Evolutionary conservation across 371 early-diverging fungal genomes (phyloP).

Genomic region (Mortierella sp.): DNA sequence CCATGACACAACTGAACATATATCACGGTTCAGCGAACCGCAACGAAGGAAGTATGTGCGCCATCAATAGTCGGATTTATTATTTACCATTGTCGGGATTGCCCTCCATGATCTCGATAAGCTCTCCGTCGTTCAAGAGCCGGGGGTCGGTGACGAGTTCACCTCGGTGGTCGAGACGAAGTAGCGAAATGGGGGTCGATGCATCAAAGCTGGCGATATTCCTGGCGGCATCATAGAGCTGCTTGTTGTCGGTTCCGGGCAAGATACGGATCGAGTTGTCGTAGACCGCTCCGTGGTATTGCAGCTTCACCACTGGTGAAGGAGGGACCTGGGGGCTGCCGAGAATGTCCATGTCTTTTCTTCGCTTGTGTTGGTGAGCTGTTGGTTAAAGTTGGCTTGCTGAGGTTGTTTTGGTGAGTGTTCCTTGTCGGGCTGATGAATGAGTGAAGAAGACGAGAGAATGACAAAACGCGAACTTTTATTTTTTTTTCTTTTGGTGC

Average conservation of each 20-base stretch:
- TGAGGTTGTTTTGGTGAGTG: not conserved
- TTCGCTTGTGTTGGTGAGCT: not conserved
- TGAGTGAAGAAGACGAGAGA: not conserved
- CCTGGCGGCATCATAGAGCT: constrained; percentile 34
- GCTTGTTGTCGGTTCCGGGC: constrained; percentile 18
- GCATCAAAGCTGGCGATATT: constrained; percentile 36
- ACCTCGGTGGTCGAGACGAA: constrained; percentile 41
- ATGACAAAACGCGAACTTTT: not conserved
- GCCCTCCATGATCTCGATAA: constrained; percentile 52
- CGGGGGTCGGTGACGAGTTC: constrained; percentile 39
- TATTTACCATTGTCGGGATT: constrained; percentile 33
- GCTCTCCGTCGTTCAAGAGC: constrained; percentile 32
- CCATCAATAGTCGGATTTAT: too few relatives aligned
- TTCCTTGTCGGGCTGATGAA: not conserved
- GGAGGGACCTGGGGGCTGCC: constrained; percentile 10
- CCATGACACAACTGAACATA: too few relatives aligned
- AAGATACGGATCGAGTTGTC: constrained; percentile 51
- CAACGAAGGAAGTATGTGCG: too few relatives aligned
- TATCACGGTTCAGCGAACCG: too few relatives aligned
- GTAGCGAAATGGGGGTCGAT: constrained; percentile 16
- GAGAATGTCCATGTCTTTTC: constrained; percentile 2
- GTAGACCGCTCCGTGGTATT: constrained; percentile 53
- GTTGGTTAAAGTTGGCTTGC: not conserved
- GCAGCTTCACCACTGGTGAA: constrained; percentile 46
- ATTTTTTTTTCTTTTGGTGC: not conserved